Percentiles rank a stretch among this genome's conserved stretches.
Evolutionary conservation across 257 asterid species (phyloP).

Genomic region (Gynochthodes officinalis): DNA sequence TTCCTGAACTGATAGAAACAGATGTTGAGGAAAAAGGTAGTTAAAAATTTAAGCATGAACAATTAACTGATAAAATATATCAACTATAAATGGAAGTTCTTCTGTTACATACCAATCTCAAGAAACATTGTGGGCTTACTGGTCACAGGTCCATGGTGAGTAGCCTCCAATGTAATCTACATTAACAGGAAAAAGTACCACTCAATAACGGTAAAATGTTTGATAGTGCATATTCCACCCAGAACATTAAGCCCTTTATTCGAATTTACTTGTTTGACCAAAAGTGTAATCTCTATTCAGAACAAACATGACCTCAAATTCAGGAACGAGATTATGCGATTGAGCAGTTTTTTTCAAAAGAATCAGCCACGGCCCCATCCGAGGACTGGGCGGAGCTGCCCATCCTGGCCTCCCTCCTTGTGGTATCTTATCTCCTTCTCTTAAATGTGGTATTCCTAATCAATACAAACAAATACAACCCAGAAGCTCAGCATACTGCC

Average conservation of each 20-base stretch:
- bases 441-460: conserved; percentile 84
- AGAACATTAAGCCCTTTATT: too few species aligned
- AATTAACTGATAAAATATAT: not conserved
- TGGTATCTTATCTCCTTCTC: conserved; percentile 77
- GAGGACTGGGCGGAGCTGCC: conserved; percentile 94
- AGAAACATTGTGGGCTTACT: conserved; percentile 82
- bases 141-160: conserved; percentile 95
- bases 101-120: conserved; percentile 61
- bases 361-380: conserved; percentile 80
- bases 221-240: not conserved
- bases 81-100: not conserved
- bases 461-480: not conserved
- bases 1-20: not conserved
- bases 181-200: conserved; percentile 19
- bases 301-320: conserved; percentile 63
- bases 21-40: not conserved
- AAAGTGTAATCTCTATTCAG: not conserved
- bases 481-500: not conserved
- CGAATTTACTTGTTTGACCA: not conserved
- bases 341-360: conserved; percentile 80
- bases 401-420: conserved; percentile 91
- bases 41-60: not conserved
- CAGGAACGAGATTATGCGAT: conserved; percentile 74
- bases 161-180: conserved; percentile 86
- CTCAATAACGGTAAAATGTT: not conserved